Evolutionary conservation across 164 flowering plant species (phyloP).

Genomic region (Cinnamomum chago): DNA sequence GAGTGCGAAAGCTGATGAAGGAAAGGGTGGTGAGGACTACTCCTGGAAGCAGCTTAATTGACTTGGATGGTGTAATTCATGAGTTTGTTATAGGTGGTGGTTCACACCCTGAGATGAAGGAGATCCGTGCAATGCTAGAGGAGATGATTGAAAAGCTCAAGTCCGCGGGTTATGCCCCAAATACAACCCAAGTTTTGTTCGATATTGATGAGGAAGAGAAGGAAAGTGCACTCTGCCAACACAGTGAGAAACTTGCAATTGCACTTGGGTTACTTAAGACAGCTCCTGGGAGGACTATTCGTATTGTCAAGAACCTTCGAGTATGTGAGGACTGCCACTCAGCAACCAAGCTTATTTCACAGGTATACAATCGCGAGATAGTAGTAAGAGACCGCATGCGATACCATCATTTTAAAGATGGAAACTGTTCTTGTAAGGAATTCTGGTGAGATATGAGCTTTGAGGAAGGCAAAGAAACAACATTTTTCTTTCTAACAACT

Average conservation of each 20-base stretch:
- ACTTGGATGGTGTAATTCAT: constrained; percentile 31
- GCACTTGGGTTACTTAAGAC: constrained; percentile 35
- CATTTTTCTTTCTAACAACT: not conserved
- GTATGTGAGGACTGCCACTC: constrained; percentile 40
- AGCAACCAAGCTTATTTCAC: constrained; percentile 35
- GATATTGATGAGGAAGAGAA: constrained; percentile 44
- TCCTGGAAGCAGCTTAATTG: constrained; percentile 34
- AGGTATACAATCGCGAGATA: constrained; percentile 29
- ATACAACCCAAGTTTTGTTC: constrained; percentile 32
- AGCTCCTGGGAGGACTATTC: constrained; percentile 25
- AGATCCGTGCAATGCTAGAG: constrained; percentile 26
- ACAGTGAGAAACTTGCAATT: constrained; percentile 39
- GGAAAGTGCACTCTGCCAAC: constrained; percentile 31
- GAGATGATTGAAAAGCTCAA: constrained; percentile 24
- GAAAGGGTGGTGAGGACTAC: constrained; percentile 31
- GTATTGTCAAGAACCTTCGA: constrained; percentile 36
- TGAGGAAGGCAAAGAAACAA: not conserved
- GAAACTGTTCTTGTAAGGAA: constrained; percentile 35
- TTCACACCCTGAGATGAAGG: constrained; percentile 29
- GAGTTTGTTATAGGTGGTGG: constrained; percentile 33
- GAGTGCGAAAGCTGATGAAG: constrained; percentile 35
- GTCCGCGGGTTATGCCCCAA: constrained; percentile 27
- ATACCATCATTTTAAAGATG: constrained; percentile 34
- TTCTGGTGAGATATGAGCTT: constrained; percentile 22
- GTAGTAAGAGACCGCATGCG: constrained; percentile 36